Evolutionary conservation across 2,329 filamentous ascomycete species (phyloP).

Genomic region (Aspergillus pseudoviridinutans): DNA sequence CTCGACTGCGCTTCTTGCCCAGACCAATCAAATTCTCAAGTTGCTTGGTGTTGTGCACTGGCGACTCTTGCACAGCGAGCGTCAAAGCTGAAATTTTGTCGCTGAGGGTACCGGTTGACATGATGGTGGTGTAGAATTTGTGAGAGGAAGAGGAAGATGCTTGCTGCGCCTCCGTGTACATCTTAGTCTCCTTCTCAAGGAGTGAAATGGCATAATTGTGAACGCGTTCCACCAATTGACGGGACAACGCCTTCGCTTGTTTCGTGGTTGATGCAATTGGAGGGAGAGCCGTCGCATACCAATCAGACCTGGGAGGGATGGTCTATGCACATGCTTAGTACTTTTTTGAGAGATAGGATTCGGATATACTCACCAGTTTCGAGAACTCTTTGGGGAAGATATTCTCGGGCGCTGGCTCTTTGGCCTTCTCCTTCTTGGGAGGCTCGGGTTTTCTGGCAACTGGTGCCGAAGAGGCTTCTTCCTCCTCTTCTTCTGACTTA

Average conservation of each 20-base stretch:
- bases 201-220: slow-evolving; percentile 66
- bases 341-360: neutral
- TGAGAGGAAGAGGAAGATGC: slow-evolving; percentile 79
- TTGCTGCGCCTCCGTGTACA: slow-evolving; percentile 68
- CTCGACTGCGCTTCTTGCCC: slow-evolving; percentile 89
- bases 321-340: slow-evolving; percentile 38
- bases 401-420: slow-evolving; percentile 16
- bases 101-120: slow-evolving; percentile 91
- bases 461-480: slow-evolving; percentile 28
- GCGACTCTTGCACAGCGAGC: slow-evolving; percentile 90
- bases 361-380: slow-evolving; percentile 27
- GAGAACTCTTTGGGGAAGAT: slow-evolving; percentile 34
- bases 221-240: slow-evolving; percentile 54
- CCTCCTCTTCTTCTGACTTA: slow-evolving; percentile 29
- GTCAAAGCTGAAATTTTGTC: slow-evolving; percentile 97
- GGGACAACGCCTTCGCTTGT: slow-evolving; percentile 45
- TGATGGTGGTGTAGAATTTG: slow-evolving; percentile 95
- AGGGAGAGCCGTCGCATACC: slow-evolving; percentile 60
- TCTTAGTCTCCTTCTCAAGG: slow-evolving; percentile 70
- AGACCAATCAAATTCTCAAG: slow-evolving; percentile 78
- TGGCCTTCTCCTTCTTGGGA: slow-evolving; percentile 18
- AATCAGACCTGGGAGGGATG: slow-evolving; percentile 62
- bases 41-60: slow-evolving; percentile 84
- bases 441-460: slow-evolving; percentile 18
- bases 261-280: slow-evolving; percentile 45